Conservation (phyloP, 805 yeast species). For the Candida gorgasii region DNA sequence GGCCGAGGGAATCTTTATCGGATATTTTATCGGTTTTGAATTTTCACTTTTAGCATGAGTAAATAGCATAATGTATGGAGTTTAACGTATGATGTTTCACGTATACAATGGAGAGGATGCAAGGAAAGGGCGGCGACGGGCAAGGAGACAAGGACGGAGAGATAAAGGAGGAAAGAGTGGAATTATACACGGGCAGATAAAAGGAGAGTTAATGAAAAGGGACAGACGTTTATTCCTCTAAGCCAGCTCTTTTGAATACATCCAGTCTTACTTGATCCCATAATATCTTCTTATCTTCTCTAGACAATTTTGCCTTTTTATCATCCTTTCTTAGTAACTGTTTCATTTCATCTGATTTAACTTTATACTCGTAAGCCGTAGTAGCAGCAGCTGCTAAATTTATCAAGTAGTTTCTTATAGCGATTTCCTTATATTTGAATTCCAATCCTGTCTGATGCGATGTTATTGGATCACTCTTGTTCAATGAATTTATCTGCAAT, state of each 20-base stretch:
- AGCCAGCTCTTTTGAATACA: constrained; percentile 50
- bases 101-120: no score
- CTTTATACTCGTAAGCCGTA: constrained; percentile 51
- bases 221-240: constrained; percentile 19
- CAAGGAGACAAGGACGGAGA: no score
- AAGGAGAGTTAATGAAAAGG: no score
- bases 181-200: no score
- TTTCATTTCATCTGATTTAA: constrained; percentile 37
- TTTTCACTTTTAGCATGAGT: no score
- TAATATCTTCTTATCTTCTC: constrained; percentile 42
- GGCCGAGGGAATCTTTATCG: no score
- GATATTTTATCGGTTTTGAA: no score
- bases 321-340: constrained; percentile 23
- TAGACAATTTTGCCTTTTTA: constrained; percentile 33
- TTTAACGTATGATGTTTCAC: no score
- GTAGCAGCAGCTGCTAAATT: constrained; percentile 57
- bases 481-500: constrained; percentile 37
- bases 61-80: no score
- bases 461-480: constrained; percentile 27
- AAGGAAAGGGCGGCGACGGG: no score
- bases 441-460: constrained; percentile 30
- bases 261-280: constrained; percentile 55
- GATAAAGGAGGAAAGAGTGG: no score
- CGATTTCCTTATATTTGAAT: constrained; percentile 44
- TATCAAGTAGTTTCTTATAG: constrained; percentile 50